These are phyloP conservation scores for Penicillium sp. DNA, from an alignment of 2,329 filamentous ascomycete species.

Conservation along the genomic window DNA sequence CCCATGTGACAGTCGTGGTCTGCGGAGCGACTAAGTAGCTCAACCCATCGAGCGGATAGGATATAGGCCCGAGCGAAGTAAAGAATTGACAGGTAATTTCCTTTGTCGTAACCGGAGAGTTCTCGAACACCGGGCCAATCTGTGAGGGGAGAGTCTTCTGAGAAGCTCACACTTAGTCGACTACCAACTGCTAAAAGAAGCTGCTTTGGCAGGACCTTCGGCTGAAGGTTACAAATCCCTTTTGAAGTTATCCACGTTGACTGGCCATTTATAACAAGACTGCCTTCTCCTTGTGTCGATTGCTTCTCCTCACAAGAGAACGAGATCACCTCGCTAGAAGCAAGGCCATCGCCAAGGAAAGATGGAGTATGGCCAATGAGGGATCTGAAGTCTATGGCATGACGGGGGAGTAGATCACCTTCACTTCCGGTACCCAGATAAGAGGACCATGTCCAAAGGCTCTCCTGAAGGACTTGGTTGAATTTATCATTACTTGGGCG, in stretches of 20 bases:
- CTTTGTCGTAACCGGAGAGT: slow-evolving; percentile 14
- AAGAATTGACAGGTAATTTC: slow-evolving; percentile 18
- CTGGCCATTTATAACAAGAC: slow-evolving; percentile 12
- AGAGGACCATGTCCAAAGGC: slow-evolving; percentile 10
- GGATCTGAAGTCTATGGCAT: slow-evolving; percentile 11
- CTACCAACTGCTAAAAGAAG: slow-evolving; percentile 8
- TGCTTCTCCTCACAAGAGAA: slow-evolving; percentile 15
- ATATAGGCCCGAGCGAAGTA: slow-evolving; percentile 24
- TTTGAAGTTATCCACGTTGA: slow-evolving; percentile 19
- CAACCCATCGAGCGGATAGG: slow-evolving; percentile 19
- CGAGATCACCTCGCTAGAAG: slow-evolving; percentile 5
- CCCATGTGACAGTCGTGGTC: slow-evolving; percentile 13
- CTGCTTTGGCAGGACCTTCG: slow-evolving; percentile 13
- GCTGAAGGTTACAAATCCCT: slow-evolving; percentile 9
- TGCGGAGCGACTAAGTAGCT: slow-evolving; percentile 15
- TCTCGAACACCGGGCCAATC: slow-evolving; percentile 17
- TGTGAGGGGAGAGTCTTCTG: slow-evolving; percentile 12
- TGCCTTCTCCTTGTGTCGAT: slow-evolving; percentile 3
- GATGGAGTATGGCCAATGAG: slow-evolving; percentile 12
- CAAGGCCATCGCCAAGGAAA: slow-evolving; percentile 14
- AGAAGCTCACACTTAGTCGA: slow-evolving; percentile 11
- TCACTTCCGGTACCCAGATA: slow-evolving; percentile 11
- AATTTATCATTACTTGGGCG: slow-evolving; percentile 14
- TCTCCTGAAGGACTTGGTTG: slow-evolving; percentile 9
- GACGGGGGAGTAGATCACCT: slow-evolving; percentile 3